phyloP scores from a whole-genome alignment of 768 basidiomycete species.

The Leucosporidium yakuticum region DNA sequence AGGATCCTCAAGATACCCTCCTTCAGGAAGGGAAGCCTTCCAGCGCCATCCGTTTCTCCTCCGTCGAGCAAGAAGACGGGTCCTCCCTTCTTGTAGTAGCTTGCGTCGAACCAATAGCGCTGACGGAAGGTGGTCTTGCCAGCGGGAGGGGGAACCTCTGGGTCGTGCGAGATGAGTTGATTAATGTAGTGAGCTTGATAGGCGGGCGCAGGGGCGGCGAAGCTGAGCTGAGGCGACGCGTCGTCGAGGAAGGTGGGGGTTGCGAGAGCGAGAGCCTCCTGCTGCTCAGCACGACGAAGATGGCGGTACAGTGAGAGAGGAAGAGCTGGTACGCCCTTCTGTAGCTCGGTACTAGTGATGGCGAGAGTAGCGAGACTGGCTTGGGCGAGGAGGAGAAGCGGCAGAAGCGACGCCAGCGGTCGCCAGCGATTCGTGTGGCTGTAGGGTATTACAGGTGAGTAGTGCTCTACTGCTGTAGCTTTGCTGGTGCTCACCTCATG shows the following conservation, averaged over 20 bases:
- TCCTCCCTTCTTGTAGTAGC: constrained; percentile 67
- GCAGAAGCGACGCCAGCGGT: too few relatives aligned
- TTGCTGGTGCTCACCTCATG: too few relatives aligned
- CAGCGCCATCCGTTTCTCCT: constrained; percentile 79
- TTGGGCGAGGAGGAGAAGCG: too few relatives aligned
- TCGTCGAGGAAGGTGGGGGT: neutral
- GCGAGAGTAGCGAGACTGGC: neutral
- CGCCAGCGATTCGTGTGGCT: too few relatives aligned
- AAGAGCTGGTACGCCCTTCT: neutral
- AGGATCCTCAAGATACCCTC: constrained; percentile 83
- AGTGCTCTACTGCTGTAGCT: too few relatives aligned
- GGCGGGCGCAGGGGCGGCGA: neutral
- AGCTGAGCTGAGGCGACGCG: neutral
- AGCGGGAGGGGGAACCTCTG: constrained; percentile 39
- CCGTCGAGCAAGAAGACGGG: constrained; percentile 89
- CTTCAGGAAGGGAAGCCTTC: constrained; percentile 54
- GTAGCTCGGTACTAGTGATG: neutral
- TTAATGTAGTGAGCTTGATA: constrained; percentile 53
- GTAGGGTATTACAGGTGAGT: too few relatives aligned
- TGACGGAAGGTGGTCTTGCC: constrained; percentile 66
- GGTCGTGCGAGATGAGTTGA: constrained; percentile 75
- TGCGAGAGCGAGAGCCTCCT: neutral
- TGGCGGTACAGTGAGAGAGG: neutral
- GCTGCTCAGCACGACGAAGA: neutral
- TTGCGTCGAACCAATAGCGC: constrained; percentile 84